phyloP scores from a whole-genome alignment of 305 asterid genomes.

The Ajuga reptans region DNA sequence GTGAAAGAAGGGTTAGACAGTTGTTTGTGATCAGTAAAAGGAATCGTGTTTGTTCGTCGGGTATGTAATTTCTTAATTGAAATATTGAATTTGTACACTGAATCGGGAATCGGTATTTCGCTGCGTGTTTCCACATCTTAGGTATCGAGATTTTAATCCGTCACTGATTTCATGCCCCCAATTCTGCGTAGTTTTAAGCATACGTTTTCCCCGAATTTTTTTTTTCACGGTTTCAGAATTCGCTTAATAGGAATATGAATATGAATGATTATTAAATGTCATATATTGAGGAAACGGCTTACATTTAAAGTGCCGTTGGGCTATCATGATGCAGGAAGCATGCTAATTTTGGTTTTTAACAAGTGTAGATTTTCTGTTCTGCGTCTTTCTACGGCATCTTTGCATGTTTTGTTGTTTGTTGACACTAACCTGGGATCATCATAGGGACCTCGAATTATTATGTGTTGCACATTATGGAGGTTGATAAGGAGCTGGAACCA shows the following conservation, averaged over 20 bases:
- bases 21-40: neutral
- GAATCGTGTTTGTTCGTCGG: slow-evolving; percentile 9
- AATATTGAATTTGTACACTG: slow-evolving; percentile 3
- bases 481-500: neutral
- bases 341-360: neutral
- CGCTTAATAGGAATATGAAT: neutral
- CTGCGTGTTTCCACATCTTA: neutral
- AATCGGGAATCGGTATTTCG: neutral
- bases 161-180: neutral
- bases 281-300: neutral
- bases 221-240: neutral
- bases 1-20: slow-evolving; percentile 3
- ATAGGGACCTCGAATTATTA: neutral
- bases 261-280: neutral
- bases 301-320: neutral
- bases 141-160: neutral
- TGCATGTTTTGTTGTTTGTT: neutral
- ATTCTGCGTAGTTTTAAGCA: neutral
- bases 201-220: neutral
- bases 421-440: neutral
- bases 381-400: neutral
- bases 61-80: slow-evolving; percentile 20
- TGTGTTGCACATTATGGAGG: neutral
- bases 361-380: neutral
- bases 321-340: neutral